Conservation (phyloP, 2,329 filamentous ascomycete species). For the Fusarium proliferatum region DNA sequence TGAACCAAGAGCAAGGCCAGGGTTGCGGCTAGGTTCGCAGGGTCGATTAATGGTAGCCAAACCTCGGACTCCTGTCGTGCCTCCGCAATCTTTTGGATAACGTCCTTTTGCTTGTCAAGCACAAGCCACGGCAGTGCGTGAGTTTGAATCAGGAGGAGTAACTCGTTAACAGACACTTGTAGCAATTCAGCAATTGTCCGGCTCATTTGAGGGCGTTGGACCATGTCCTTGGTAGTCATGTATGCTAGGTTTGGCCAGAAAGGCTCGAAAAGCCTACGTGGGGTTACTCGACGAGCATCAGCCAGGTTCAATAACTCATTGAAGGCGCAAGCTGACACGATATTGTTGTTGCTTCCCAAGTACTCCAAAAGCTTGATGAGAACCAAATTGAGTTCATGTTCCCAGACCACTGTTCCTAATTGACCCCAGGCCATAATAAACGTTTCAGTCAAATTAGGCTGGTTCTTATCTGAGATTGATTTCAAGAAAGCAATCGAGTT, state of each 20-base stretch:
- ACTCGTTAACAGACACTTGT: constrained; percentile 77
- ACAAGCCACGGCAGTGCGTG: constrained; percentile 90
- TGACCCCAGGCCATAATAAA: constrained; percentile 89
- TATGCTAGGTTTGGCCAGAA: constrained; percentile 91
- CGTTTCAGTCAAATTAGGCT: constrained; percentile 79
- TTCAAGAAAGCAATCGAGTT: constrained; percentile 77
- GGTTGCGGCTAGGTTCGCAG: constrained; percentile 66
- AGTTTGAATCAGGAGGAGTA: constrained; percentile 80
- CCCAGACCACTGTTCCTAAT: constrained; percentile 78
- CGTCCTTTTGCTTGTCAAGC: constrained; percentile 78
- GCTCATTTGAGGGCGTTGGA: constrained; percentile 82
- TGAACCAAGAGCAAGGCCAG: constrained; percentile 70
- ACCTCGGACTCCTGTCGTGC: constrained; percentile 77
- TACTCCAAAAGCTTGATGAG: constrained; percentile 87
- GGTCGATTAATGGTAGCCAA: constrained; percentile 65
- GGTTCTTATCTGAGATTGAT: constrained; percentile 75
- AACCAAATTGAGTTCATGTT: constrained; percentile 88
- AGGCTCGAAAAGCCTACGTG: constrained; percentile 79
- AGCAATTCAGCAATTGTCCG: constrained; percentile 84
- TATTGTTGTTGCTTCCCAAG: constrained; percentile 82
- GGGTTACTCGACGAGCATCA: constrained; percentile 69
- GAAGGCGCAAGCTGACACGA: constrained; percentile 84
- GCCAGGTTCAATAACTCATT: constrained; percentile 83
- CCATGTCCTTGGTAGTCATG: constrained; percentile 83
- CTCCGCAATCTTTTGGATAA: constrained; percentile 83